These are phyloP conservation scores for Suillus plorans DNA, from an alignment of 768 basidiomycete genomes.

Conservation along the genomic window DNA sequence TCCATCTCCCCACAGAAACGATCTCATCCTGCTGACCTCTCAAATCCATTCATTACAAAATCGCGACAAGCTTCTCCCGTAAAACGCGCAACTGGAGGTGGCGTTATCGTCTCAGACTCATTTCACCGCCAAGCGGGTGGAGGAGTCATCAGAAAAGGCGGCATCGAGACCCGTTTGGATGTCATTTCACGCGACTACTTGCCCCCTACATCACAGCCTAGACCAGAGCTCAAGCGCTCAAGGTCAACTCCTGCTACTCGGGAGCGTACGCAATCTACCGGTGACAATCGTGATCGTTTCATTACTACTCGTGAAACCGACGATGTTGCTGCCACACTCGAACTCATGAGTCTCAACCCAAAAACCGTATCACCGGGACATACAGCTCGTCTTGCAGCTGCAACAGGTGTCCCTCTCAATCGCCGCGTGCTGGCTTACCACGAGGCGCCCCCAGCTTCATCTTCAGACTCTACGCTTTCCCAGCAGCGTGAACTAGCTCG, in stretches of 20 bases:
- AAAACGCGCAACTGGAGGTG: slow-evolving; percentile 53
- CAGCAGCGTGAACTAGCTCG: slow-evolving; percentile 77
- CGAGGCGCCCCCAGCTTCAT: slow-evolving; percentile 78
- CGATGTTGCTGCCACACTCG: slow-evolving; percentile 64
- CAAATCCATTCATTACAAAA: slow-evolving; percentile 62
- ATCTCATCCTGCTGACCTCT: slow-evolving; percentile 42
- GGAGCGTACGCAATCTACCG: slow-evolving; percentile 30
- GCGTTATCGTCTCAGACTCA: slow-evolving; percentile 50
- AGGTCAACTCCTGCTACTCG: slow-evolving; percentile 67
- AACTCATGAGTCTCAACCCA: slow-evolving; percentile 58
- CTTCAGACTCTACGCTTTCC: slow-evolving; percentile 71
- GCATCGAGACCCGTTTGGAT: slow-evolving; percentile 73
- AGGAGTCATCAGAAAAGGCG: slow-evolving; percentile 76
- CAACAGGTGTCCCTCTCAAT: slow-evolving; percentile 73
- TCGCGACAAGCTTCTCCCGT: slow-evolving; percentile 63
- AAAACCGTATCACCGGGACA: slow-evolving; percentile 69
- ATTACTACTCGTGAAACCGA: slow-evolving; percentile 60
- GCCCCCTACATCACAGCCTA: slow-evolving; percentile 48
- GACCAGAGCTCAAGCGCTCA: slow-evolving; percentile 65
- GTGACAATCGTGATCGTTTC: slow-evolving; percentile 62
- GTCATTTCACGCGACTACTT: slow-evolving; percentile 78
- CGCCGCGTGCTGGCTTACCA: slow-evolving; percentile 87
- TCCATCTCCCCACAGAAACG: slow-evolving; percentile 34
- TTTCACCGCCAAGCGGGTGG: slow-evolving; percentile 59
- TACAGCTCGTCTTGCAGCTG: slow-evolving; percentile 73